Base-by-base conservation (phyloP, 2,329 filamentous ascomycete genomes). In the Aspergillus sp. region DNA sequence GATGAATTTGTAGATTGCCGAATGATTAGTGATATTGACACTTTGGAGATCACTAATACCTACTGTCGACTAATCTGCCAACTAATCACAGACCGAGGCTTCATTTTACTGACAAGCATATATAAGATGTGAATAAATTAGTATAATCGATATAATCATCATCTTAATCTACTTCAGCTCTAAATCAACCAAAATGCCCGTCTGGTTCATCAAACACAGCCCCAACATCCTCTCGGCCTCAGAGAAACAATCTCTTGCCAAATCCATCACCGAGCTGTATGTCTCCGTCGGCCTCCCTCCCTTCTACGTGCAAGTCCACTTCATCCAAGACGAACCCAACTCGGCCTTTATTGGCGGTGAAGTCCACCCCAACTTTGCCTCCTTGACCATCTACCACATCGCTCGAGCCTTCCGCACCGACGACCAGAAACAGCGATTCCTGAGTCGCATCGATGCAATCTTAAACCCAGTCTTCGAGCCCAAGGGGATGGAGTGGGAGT, bases 281-380 rank as follows among this genome's bases (percentile, higher is more conserved):
- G 47, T 48, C 12, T 30, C 42, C 1, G 4, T 44, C 13, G 56
- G 58, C 8, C 50, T 63, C 1, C 58, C 59, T 0, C 51, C 53
- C 9, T 64, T 64, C 49, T 63, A 64, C 43, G 58, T 61, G 37
- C 51, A 59, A 9, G 46, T 48, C 10, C 48, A 62, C 7, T 64
- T 62, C 51, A 36, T 56, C 8, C 40, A 49, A 8, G 30, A 51
- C 5, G 9, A 43, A 1, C 36, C 40, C 6, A 32, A 37, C 5
- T 33, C 52, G 6, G 37, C 52, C n/a, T 52, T 47, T 42, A 6
- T 56, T 7, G 44, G 44, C 12, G 44, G 36, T 5, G 6, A 46
- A 38, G 19, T 7, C 26, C 39, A 43, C 4, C 12, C 37, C 4
- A 42, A 42, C 5, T 40, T 38, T 10, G 42, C 40, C 2, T 27